A percentile compares a stretch with the other conserved stretches of the same genome.
Conservation (phyloP, 176 grass and related monocot species). For the Oryza glumipatula region DNA sequence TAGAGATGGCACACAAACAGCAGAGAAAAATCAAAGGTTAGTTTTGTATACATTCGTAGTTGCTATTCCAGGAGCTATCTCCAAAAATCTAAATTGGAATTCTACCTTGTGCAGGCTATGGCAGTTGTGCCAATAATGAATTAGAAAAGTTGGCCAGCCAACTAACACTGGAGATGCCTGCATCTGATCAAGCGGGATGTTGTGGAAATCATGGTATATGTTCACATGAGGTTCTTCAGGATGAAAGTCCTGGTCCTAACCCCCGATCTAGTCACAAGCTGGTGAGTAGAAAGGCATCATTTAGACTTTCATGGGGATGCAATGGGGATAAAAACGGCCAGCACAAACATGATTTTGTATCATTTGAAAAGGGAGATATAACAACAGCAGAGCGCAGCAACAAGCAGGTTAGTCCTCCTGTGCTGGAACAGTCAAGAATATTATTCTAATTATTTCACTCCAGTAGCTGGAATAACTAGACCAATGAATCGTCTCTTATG, state of each 20-base stretch:
- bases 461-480: constrained; percentile 9
- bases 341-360: constrained; percentile 99
- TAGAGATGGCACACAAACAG: constrained; percentile 69
- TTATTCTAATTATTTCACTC: neutral
- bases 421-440: neutral
- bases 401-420: constrained; percentile 73
- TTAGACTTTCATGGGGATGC: constrained; percentile 95
- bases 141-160: constrained; percentile 46
- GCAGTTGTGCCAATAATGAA: constrained; percentile 39
- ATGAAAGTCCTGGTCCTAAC: constrained; percentile 64
- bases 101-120: constrained; percentile 47
- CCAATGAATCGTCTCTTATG: neutral
- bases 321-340: constrained; percentile 93
- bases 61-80: neutral
- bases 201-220: constrained; percentile 98
- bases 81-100: constrained; percentile 33
- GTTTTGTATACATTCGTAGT: constrained; percentile 31
- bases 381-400: constrained; percentile 94
- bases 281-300: constrained; percentile 81
- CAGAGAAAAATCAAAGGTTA: constrained; percentile 65
- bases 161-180: constrained; percentile 40
- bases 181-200: constrained; percentile 71
- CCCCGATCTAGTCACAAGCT: constrained; percentile 64
- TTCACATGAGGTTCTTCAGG: constrained; percentile 89
- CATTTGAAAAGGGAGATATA: constrained; percentile 99